Percentiles rank a stretch among this genome's conserved stretches.
phyloP scores from a whole-genome alignment of 257 asterid species.

The Solanum pennellii region DNA sequence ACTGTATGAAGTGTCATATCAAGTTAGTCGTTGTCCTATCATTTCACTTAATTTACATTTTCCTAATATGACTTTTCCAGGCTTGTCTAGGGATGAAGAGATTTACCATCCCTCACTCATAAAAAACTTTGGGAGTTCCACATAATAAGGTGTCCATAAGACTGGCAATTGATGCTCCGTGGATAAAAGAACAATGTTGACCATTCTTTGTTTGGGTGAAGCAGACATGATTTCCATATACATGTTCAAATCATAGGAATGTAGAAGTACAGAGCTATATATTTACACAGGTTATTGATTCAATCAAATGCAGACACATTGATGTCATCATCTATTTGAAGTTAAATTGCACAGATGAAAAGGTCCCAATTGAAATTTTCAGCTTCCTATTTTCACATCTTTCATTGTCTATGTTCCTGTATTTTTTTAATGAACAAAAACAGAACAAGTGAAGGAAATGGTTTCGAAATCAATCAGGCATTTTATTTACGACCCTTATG shows the following conservation, averaged over 20 bases:
- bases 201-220: slow-evolving; percentile 1
- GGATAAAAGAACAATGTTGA: slow-evolving; percentile 12
- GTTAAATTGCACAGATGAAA: background rate
- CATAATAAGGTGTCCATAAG: slow-evolving; percentile 43
- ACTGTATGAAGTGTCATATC: background rate
- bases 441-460: background rate
- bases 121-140: slow-evolving; percentile 42
- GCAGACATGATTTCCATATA: background rate
- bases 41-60: background rate
- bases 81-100: slow-evolving; percentile 48
- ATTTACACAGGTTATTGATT: background rate
- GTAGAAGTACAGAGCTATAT: background rate
- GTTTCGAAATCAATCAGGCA: background rate
- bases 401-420: background rate
- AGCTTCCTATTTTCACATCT: background rate
- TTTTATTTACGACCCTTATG: background rate
- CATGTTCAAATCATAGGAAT: background rate
- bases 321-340: background rate
- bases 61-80: slow-evolving; percentile 12
- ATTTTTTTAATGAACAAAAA: background rate
- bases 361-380: background rate
- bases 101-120: slow-evolving; percentile 33
- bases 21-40: background rate
- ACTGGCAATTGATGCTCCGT: slow-evolving; percentile 43
- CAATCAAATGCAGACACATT: background rate